phyloP scores from a whole-genome alignment of 768 basidiomycete species.

The Dacryopinax spathularia region DNA sequence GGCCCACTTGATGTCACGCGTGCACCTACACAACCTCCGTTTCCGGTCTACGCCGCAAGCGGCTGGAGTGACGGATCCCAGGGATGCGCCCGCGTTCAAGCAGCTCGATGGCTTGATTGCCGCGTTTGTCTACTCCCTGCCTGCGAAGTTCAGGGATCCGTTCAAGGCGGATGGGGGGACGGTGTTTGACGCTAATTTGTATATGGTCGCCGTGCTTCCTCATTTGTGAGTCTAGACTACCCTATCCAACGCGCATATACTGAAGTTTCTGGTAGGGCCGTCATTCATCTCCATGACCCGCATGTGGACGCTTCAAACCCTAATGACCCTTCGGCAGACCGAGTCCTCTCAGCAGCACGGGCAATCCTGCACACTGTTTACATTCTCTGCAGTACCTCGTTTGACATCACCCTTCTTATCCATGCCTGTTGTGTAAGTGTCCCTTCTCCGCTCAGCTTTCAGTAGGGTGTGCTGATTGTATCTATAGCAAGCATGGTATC shows the following conservation, averaged over 20 bases:
- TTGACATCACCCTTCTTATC: conserved; percentile 54
- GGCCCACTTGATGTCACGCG: conserved; percentile 43
- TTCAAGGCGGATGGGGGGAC: conserved; percentile 34
- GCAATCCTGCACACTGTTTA: conserved; percentile 54
- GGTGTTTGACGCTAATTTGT: conserved; percentile 64
- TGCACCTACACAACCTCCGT: conserved; percentile 53
- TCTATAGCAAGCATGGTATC: conserved; percentile 36
- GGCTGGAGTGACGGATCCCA: conserved; percentile 29
- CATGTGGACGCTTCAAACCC: conserved; percentile 46
- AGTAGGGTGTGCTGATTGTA: background rate
- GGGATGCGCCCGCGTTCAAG: conserved; percentile 47
- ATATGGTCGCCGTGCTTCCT: conserved; percentile 74
- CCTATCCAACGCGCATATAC: background rate
- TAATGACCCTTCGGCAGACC: conserved; percentile 54
- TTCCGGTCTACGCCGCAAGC: conserved; percentile 46
- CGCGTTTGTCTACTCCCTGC: conserved; percentile 27
- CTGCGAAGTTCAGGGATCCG: conserved; percentile 2
- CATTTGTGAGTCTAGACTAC: conserved; percentile 69
- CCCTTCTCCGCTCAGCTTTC: background rate
- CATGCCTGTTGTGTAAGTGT: conserved; percentile 49
- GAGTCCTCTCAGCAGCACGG: conserved; percentile 51
- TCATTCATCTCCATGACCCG: conserved; percentile 60
- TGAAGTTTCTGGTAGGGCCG: conserved; percentile 32
- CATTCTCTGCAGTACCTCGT: conserved; percentile 52
- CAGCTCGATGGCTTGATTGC: conserved; percentile 46